A percentile compares a stretch with the other conserved stretches of the same genome.
These are phyloP conservation scores for Rhynchospora pubera DNA, from an alignment of 176 grass and related monocot genomes.

Conservation along the genomic window DNA sequence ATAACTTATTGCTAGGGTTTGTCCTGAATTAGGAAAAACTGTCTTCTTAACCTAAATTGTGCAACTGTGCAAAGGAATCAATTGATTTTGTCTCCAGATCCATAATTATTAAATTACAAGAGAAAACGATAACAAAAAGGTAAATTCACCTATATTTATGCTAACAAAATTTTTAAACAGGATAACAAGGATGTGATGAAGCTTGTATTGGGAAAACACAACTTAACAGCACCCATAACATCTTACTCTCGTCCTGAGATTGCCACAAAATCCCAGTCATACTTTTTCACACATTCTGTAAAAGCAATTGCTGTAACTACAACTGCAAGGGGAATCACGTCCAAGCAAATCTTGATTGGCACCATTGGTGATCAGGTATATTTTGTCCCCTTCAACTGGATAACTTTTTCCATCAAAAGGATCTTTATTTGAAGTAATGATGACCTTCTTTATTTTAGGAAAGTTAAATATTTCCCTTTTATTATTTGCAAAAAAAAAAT, in stretches of 20 bases:
- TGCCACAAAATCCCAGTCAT: conserved; percentile 84
- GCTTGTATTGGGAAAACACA: conserved; percentile 90
- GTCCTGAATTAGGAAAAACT: not conserved
- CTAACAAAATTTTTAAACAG: conserved; percentile 27
- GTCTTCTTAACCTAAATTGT: not conserved
- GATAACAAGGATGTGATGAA: conserved; percentile 92
- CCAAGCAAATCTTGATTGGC: conserved; percentile 91
- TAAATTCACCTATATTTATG: not conserved
- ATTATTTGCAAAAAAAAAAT: conserved; percentile 12
- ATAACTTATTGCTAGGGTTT: not conserved
- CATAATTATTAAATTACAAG: not conserved
- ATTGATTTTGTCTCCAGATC: not conserved
- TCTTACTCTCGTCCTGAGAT: conserved; percentile 70
- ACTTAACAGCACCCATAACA: conserved; percentile 78
- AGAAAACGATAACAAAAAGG: not conserved
- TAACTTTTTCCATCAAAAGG: not conserved
- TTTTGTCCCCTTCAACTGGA: not conserved
- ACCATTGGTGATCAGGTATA: conserved; percentile 86
- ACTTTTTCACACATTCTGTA: conserved; percentile 91
- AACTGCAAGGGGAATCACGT: conserved; percentile 93
- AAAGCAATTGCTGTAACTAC: conserved; percentile 83
- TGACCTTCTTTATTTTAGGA: not conserved
- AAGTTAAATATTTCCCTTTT: not conserved
- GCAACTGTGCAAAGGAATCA: not conserved
- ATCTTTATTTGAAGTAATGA: not conserved